Percentiles rank a stretch among this genome's conserved stretches.
Conservation (phyloP, 2,329 filamentous ascomycete species). For the Stylonectria norvegica region DNA sequence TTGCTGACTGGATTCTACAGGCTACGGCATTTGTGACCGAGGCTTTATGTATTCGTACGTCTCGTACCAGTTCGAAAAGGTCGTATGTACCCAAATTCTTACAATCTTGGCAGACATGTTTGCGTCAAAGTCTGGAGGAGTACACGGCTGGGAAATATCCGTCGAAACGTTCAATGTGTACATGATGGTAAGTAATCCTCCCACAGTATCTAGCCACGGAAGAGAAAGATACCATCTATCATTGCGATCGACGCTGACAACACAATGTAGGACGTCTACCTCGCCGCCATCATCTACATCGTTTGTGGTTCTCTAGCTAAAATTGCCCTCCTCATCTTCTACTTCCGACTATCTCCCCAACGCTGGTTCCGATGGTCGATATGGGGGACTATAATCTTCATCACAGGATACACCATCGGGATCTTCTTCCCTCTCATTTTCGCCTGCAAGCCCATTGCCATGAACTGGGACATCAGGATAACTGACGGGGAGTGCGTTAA, state of each 20-base stretch:
- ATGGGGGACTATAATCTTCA: constrained; percentile 29
- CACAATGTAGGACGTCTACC: constrained; percentile 23
- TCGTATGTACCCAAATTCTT: no score
- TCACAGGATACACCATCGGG: constrained; percentile 30
- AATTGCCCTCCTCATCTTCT: constrained; percentile 38
- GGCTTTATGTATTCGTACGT: constrained; percentile 19
- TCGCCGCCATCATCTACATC: constrained; percentile 31
- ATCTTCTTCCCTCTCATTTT: constrained; percentile 36
- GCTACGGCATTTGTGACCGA: constrained; percentile 16
- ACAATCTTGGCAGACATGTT: constrained; percentile 24
- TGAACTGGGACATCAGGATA: constrained; percentile 29
- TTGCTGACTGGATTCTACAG: constrained; percentile 1
- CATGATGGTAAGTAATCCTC: constrained; percentile 16
- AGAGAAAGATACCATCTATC: no score
- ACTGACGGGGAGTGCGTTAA: constrained; percentile 41
- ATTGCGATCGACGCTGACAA: neutral
- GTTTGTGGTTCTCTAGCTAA: constrained; percentile 36
- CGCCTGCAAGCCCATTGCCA: constrained; percentile 34
- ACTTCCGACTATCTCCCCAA: constrained; percentile 35
- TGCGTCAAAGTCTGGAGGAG: constrained; percentile 23
- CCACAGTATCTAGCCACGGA: no score
- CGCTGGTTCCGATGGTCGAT: constrained; percentile 31
- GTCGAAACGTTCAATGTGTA: constrained; percentile 25
- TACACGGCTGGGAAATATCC: constrained; percentile 32
- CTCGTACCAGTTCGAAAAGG: fast-evolving